Base-by-base conservation (phyloP, 2,329 filamentous ascomycete genomes). In the Ophiosphaerella herpotricha region DNA sequence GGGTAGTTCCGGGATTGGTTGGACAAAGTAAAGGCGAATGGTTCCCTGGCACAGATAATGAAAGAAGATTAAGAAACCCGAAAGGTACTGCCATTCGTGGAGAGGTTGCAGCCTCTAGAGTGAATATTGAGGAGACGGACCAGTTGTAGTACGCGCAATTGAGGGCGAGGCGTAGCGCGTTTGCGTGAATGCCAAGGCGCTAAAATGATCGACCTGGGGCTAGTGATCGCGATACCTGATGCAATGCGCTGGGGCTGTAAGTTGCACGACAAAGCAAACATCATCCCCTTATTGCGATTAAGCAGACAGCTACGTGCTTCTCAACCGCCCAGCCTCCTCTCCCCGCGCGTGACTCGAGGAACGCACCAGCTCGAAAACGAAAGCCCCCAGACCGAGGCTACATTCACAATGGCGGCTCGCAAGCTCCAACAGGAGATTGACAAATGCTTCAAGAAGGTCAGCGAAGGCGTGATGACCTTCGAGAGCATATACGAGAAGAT, bases 361-460 rank as follows among this genome's bases (percentile, higher is more conserved):
- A 51, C 51, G 33, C 41, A 47, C 50, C 43, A 48, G 48, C 41
- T 26, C 55, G 16, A 52, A 47, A 39, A 46, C 51, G 29, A 39
- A 52, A 52, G 60, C 48, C 67, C 57, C 63, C 62, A 52, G 56
- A 57, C 63, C 66, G 63, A 72, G 71, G 71, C 68, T 65, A 58
- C 56, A 54, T 61, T 60, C 49, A 82, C 75, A 67, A 99, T 99
- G 94, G 91, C 94, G 67, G 90, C 90, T 74, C 86, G 94, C 75
- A 99, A 99, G 82, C 84, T 96, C 67, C 90, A 94, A 75, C 92
- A 97, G 79, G 94, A 99, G 80, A 93, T 97, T 68, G 94, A 99
- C 73, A 96, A 97, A 80, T 96, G 91, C 84, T 97, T 97, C 85
- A 99, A 99, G 79, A 96, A 96, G 82, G 92, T 97, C 70, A 84